Evolutionary conservation across 495 filamentous ascomycete genomes (phyloP).

Genomic region (Wilcoxina mikolae): DNA sequence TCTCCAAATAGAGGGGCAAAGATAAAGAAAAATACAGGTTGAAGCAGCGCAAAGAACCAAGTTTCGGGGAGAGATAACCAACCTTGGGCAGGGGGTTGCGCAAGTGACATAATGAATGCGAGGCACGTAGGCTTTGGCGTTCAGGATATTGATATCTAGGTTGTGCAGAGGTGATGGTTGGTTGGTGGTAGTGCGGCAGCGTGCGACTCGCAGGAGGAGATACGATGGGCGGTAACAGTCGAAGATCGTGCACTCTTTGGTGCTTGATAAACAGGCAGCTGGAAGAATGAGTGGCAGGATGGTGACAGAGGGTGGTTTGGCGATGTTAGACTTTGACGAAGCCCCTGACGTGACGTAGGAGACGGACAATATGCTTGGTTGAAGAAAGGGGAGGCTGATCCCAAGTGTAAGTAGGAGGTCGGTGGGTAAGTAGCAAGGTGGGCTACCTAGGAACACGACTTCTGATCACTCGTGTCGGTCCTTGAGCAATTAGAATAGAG

Average conservation of each 20-base stretch:
- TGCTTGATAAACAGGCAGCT: neutral
- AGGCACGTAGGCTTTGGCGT: neutral
- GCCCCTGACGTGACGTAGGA: neutral
- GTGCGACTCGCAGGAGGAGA: constrained; percentile 1
- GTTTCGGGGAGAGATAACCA: constrained; percentile 20
- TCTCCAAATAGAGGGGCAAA: neutral
- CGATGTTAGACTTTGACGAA: neutral
- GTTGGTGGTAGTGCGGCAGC: constrained; percentile 1
- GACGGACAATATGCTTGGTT: too few species aligned
- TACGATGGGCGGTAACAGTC: neutral
- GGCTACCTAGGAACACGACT: too few species aligned
- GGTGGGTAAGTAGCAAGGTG: too few species aligned
- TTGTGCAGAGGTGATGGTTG: neutral
- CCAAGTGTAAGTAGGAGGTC: too few species aligned
- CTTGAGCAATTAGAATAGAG: too few species aligned
- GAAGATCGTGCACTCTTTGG: constrained; percentile 4
- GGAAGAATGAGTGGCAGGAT: neutral
- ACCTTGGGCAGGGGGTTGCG: constrained; percentile 29
- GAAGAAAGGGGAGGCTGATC: too few species aligned
- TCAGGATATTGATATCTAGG: constrained; percentile 6
- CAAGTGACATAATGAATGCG: constrained; percentile 23
- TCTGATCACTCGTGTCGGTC: too few species aligned
- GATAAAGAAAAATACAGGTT: constrained; percentile 8
- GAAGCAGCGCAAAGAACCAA: constrained; percentile 13
- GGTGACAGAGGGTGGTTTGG: neutral